Evolutionary conservation across 2,329 filamentous ascomycete genomes (phyloP).

Genomic region (Nigrospora osmanthi): DNA sequence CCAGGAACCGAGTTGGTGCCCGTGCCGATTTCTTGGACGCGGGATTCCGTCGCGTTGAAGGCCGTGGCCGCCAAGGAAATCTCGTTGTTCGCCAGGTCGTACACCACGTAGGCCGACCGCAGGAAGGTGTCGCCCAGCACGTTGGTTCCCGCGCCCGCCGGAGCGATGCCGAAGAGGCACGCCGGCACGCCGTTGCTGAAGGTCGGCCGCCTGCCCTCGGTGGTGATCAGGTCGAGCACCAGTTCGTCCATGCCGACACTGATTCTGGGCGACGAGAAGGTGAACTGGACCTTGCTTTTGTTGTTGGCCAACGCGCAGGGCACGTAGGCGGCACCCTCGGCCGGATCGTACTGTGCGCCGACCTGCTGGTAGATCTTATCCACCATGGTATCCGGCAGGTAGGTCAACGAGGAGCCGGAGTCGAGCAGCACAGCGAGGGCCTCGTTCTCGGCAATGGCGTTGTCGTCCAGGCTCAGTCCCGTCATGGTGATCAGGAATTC

Average conservation of each 20-base stretch:
- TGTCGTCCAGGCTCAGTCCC: slow-evolving; percentile 36
- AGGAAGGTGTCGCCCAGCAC: slow-evolving; percentile 71
- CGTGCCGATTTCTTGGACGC: slow-evolving; percentile 46
- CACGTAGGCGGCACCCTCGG: slow-evolving; percentile 50
- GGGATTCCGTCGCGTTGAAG: slow-evolving; percentile 45
- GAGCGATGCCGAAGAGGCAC: slow-evolving; percentile 62
- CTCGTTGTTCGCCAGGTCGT: slow-evolving; percentile 64
- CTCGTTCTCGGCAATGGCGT: slow-evolving; percentile 34
- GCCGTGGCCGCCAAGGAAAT: slow-evolving; percentile 63
- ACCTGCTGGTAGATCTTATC: slow-evolving; percentile 34
- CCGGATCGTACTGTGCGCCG: slow-evolving; percentile 42
- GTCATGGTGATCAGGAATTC: slow-evolving; percentile 68
- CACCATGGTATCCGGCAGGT: slow-evolving; percentile 48
- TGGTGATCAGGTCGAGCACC: slow-evolving; percentile 42
- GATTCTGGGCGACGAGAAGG: slow-evolving; percentile 46
- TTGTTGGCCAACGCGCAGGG: slow-evolving; percentile 43
- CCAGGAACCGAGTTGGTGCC: slow-evolving; percentile 43
- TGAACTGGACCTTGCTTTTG: slow-evolving; percentile 38
- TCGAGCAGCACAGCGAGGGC: slow-evolving; percentile 62
- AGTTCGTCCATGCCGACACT: slow-evolving; percentile 51
- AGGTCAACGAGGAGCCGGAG: slow-evolving; percentile 60
- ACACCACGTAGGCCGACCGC: slow-evolving; percentile 67
- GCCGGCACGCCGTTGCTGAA: slow-evolving; percentile 46
- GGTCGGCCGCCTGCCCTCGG: slow-evolving; percentile 36
- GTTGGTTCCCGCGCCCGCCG: slow-evolving; percentile 44